Base-by-base conservation (phyloP, 73 alveolate genomes). In the Paramecium pentaurelia region DNA sequence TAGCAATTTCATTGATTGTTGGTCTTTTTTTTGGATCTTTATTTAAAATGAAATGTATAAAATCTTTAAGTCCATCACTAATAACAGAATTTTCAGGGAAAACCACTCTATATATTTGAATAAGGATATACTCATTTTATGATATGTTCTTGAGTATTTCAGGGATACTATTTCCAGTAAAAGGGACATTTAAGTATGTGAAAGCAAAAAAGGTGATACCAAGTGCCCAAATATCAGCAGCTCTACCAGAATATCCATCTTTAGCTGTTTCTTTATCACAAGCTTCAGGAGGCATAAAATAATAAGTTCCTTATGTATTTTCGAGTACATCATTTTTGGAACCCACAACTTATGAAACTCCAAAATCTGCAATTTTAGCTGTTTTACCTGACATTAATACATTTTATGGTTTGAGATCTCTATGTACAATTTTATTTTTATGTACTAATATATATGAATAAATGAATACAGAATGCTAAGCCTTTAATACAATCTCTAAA, bases 171-270 rank as follows among this genome's bases (percentile, higher is more conserved):
- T 92, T 95, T 32, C 96, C 97, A 92, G 94, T 92, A 93, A 95
- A 98, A 6, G 99, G 99, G 30, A 96, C 94, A 83, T 93, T 96
- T 42, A 95, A 93, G 85, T 87, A 98, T 3, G 97, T 92, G 64
- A 98, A 77, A 34, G 98, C 97, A 95, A 96, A 98, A 27, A 96
- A 87, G 20, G 99, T 97, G 1, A 97, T 94, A 22, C 99, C 99
- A 36, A 97, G 88, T 2, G 99, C 99, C 99, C 99, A 98, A 9
- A 98, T 95, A 93, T 98, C 99, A n/a, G 97, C 95, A 20, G 98
- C 97, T 92, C 97, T 98, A 30, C 99, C 99, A 75, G 95, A 93
- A 64, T 93, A 98, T 18, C 95, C 96, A 47, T 92, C 94, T 68
- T 89, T 89, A 16, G 64, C 92, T 25, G 89, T 91, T 28, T 93